Conservation (phyloP, 2,329 filamentous ascomycete genomes). For the Lomentospora prolificans region DNA sequence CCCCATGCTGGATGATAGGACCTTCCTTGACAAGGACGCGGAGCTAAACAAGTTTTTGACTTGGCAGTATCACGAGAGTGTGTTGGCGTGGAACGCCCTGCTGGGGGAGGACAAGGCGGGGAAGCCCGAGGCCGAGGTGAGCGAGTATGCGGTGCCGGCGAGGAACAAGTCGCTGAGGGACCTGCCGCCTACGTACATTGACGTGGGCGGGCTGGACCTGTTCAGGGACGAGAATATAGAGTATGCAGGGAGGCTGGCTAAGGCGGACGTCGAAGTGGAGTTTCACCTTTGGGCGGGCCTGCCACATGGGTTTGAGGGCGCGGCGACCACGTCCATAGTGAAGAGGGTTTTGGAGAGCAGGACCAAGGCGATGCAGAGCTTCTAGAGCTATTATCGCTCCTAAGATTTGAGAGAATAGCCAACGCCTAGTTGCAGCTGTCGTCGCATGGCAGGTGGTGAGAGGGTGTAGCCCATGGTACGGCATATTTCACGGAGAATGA, state of each 20-base stretch:
- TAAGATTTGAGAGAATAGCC: background rate
- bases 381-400: background rate
- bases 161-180: conserved; percentile 15
- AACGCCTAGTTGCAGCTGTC: too few species aligned
- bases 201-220: conserved; percentile 27
- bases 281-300: conserved; percentile 30
- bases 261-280: conserved; percentile 25
- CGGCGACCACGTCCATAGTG: conserved; percentile 10
- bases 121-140: conserved; percentile 11
- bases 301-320: conserved; percentile 26
- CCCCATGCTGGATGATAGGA: conserved; percentile 25
- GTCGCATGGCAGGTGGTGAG: too few species aligned
- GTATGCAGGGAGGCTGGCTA: conserved; percentile 21
- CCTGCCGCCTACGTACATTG: conserved; percentile 27
- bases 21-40: conserved; percentile 8
- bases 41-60: conserved; percentile 2
- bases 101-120: conserved; percentile 12
- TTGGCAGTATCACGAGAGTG: conserved; percentile 14
- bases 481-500: too few species aligned
- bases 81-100: conserved; percentile 16
- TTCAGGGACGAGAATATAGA: conserved; percentile 24
- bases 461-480: too few species aligned
- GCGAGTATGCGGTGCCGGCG: conserved; percentile 16
- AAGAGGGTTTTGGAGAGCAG: conserved; percentile 16
- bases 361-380: background rate